These are phyloP conservation scores for Berkeleyomyces rouxiae DNA, from an alignment of 2,329 filamentous ascomycete genomes.

Conservation along the genomic window DNA sequence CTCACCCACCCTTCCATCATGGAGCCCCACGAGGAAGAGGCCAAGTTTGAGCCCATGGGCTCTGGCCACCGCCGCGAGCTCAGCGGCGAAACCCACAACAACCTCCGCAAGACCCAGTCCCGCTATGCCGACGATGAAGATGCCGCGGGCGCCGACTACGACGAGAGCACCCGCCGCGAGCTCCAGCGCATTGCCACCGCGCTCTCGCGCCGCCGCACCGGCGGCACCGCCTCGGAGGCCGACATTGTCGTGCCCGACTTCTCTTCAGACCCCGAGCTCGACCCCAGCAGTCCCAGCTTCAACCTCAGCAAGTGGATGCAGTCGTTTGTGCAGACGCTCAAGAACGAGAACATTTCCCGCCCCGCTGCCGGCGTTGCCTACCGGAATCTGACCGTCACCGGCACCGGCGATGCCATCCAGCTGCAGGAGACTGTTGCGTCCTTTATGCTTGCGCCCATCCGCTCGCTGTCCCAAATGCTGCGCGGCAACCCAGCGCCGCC, in stretches of 20 bases:
- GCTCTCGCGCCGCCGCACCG: conserved; percentile 22
- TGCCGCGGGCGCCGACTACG: conserved; percentile 9
- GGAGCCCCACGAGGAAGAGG: conserved; percentile 1
- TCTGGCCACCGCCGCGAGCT: not conserved
- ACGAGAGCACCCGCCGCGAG: conserved; percentile 22
- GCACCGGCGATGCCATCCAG: conserved; percentile 49
- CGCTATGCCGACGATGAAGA: not conserved
- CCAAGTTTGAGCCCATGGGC: not conserved
- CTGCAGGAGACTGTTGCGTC: conserved; percentile 51
- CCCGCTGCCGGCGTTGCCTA: conserved; percentile 44
- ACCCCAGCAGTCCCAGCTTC: conserved; percentile 25
- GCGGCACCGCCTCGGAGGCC: conserved; percentile 16
- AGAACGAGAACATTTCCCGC: conserved; percentile 37
- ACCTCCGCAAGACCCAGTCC: not conserved
- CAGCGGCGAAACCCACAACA: not conserved
- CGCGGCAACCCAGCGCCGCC: conserved; percentile 21
- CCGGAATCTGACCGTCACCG: conserved; percentile 48
- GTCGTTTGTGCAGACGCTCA: conserved; percentile 26
- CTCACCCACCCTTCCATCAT: not conserved
- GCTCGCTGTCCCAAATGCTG: conserved; percentile 20
- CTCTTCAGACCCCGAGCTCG: conserved; percentile 20
- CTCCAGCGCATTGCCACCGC: conserved; percentile 25
- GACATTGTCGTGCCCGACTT: conserved; percentile 3
- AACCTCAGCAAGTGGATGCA: conserved; percentile 27
- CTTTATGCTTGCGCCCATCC: conserved; percentile 39